A percentile compares a stretch with the other conserved stretches of the same genome.
These are phyloP conservation scores for Syncephalastrum monosporum DNA, from an alignment of 371 early-diverging fungal genomes.

Conservation along the genomic window DNA sequence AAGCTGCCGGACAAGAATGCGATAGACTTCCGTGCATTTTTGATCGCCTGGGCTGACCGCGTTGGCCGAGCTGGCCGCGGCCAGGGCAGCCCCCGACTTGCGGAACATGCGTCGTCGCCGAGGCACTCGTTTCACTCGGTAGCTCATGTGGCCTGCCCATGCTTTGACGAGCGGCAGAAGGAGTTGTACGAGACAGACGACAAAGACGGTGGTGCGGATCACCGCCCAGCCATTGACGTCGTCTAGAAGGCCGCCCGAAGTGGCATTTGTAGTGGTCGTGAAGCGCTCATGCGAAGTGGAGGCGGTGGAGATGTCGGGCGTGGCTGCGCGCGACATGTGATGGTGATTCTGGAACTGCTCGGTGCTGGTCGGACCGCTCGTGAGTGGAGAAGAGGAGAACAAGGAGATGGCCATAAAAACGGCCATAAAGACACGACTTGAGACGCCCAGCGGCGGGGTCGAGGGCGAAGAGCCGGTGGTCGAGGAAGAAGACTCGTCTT, in stretches of 20 bases:
- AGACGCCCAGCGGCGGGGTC: conserved; percentile 26
- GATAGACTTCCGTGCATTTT: conserved; percentile 29
- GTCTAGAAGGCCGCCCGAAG: not conserved
- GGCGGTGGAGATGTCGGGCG: conserved; percentile 8
- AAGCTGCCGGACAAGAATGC: conserved; percentile 22
- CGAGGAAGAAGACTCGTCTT: conserved; percentile 28
- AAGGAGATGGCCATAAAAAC: conserved; percentile 41
- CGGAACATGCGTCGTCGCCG: conserved; percentile 13
- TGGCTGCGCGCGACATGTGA: conserved; percentile 36
- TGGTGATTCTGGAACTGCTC: conserved; percentile 40
- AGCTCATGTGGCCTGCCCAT: conserved; percentile 15
- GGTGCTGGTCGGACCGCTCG: conserved; percentile 27
- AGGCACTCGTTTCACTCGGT: conserved; percentile 31
- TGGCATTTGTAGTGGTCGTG: conserved; percentile 4
- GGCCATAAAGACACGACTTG: conserved; percentile 45
- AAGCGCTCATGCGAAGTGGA: conserved; percentile 1
- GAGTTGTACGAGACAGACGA: conserved; percentile 29
- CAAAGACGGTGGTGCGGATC: conserved; percentile 28
- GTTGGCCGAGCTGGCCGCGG: not conserved
- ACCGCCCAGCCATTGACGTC: conserved; percentile 15
- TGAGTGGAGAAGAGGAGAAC: conserved; percentile 48
- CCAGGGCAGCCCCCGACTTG: conserved; percentile 5
- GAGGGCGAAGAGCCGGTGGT: conserved; percentile 20
- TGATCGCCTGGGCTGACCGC: conserved; percentile 29
- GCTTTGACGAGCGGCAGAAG: conserved; percentile 29